phyloP scores from a whole-genome alignment of 805 yeast genomes.

The Metschnikowia peoriensis region DNA sequence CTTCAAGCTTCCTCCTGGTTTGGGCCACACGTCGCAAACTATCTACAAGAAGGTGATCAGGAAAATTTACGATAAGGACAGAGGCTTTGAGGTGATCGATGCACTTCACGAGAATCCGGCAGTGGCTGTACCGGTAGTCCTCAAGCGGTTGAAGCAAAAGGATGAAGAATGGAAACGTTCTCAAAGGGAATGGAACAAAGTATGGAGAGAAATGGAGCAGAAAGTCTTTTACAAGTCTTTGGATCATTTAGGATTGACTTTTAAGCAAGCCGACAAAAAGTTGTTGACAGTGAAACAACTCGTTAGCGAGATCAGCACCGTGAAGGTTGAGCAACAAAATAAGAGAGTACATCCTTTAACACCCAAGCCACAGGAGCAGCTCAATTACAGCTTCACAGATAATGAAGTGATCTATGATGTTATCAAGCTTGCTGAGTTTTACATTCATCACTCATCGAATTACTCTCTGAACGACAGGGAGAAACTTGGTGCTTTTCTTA shows the following conservation, averaged over 20 bases:
- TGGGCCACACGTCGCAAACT: slow-evolving; percentile 88
- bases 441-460: slow-evolving; percentile 63
- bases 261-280: slow-evolving; percentile 95
- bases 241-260: slow-evolving; percentile 93
- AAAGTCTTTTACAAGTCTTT: slow-evolving; percentile 89
- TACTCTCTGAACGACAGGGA: slow-evolving; percentile 83
- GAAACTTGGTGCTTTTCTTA: slow-evolving; percentile 66
- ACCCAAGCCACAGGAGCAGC: slow-evolving; percentile 77
- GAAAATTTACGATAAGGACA: slow-evolving; percentile 88
- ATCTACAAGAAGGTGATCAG: slow-evolving; percentile 92
- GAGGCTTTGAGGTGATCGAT: slow-evolving; percentile 94
- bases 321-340: slow-evolving; percentile 86
- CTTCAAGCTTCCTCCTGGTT: slow-evolving; percentile 87
- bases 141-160: slow-evolving; percentile 91
- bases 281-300: slow-evolving; percentile 84
- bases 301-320: slow-evolving; percentile 87
- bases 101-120: slow-evolving; percentile 95
- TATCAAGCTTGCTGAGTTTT: slow-evolving; percentile 61
- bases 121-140: slow-evolving; percentile 88
- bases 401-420: slow-evolving; percentile 71
- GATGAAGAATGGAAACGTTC: slow-evolving; percentile 99
- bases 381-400: slow-evolving; percentile 65
- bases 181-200: slow-evolving; percentile 97
- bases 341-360: slow-evolving; percentile 83
- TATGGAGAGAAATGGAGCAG: slow-evolving; percentile 98